Evolutionary conservation across 2,329 filamentous ascomycete species (phyloP).

Genomic region (Fusarium sp.): DNA sequence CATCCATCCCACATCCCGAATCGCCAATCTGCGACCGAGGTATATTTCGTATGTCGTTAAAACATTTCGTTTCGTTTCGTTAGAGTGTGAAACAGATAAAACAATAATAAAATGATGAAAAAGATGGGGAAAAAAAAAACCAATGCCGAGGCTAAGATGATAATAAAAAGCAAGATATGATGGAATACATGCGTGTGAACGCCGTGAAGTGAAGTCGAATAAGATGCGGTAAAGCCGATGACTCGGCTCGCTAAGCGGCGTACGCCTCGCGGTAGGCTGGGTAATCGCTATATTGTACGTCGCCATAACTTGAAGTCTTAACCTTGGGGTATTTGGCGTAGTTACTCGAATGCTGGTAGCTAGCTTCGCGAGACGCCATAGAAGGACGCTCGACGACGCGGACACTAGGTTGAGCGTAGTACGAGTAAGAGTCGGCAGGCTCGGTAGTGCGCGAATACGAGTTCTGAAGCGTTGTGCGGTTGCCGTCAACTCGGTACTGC

Average conservation of each 20-base stretch:
- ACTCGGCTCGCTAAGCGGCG: slow-evolving; percentile 15
- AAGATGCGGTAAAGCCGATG: background rate
- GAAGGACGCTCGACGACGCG: slow-evolving; percentile 46
- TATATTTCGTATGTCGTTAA: slow-evolving; percentile 48
- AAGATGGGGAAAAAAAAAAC: too few relatives aligned
- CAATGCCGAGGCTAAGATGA: slow-evolving; percentile 25
- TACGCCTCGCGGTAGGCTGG: slow-evolving; percentile 41
- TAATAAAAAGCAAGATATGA: slow-evolving; percentile 33
- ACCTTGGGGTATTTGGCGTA: slow-evolving; percentile 46
- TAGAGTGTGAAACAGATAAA: slow-evolving; percentile 42
- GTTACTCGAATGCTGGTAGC: slow-evolving; percentile 43
- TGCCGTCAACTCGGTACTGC: slow-evolving; percentile 46
- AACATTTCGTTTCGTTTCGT: slow-evolving; percentile 47
- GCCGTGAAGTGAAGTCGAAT: slow-evolving; percentile 40
- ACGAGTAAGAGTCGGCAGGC: slow-evolving; percentile 24
- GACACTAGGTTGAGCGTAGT: slow-evolving; percentile 38
- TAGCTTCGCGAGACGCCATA: slow-evolving; percentile 45
- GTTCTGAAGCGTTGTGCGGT: slow-evolving; percentile 43
- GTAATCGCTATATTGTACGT: slow-evolving; percentile 48
- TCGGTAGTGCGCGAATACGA: slow-evolving; percentile 45
- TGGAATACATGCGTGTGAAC: slow-evolving; percentile 43
- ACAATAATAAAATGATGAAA: too few relatives aligned
- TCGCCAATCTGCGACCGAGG: slow-evolving; percentile 36
- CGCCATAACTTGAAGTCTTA: slow-evolving; percentile 48
- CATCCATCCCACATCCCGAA: slow-evolving; percentile 44